Evolutionary conservation across 2,329 filamentous ascomycete genomes (phyloP), one percentile per base, ranked within the genome.

Genomic region (Fusarium zealandicum): DNA sequence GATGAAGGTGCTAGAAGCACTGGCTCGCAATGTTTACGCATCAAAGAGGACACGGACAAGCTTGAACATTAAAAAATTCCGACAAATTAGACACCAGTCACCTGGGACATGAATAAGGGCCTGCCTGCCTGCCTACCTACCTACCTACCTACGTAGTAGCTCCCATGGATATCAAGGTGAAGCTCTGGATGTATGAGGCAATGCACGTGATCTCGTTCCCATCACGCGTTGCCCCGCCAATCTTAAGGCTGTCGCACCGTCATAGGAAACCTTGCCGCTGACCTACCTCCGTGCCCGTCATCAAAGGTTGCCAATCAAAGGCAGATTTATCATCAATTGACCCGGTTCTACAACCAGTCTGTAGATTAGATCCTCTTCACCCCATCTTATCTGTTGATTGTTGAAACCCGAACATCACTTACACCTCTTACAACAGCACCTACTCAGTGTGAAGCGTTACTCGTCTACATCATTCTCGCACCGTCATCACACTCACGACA

Each of bases 171-270:
- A 31, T 3, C 11, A n/a, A 25, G 3, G 22, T 20, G 17, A 17
- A 6, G 35, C 20, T 37, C 35, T 25, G 7, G 3, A 12, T 12
- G 43, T 8, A 49, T 39, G 41, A 52, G 41, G 20, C 31, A 39
- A 31, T 37, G 72, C 81, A 83, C 80, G 78, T 83, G 81, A 74
- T 55, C 56, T 69, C 79, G 80, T 69, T 76, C 69, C 64, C 60
- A 38, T 74, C 73, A 79, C 78, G 78, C 75, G 81, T 83, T 83
- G 80, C 80, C 81, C 78, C 75, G 80, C 76, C 80, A 83, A 77
- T 74, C 37, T 53, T 59, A 59, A 52, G 50, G 38, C 50, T 50
- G 20, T 33, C 46, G 32, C 27, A 57, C 62, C 66, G 63, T 67
- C 64, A 67, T 67, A 27, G 33, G 31, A n/a, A 51, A 50, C 47